These are phyloP conservation scores for Candida khao-thaluensis DNA, from an alignment of 805 yeast genomes.

Conservation along the genomic window DNA sequence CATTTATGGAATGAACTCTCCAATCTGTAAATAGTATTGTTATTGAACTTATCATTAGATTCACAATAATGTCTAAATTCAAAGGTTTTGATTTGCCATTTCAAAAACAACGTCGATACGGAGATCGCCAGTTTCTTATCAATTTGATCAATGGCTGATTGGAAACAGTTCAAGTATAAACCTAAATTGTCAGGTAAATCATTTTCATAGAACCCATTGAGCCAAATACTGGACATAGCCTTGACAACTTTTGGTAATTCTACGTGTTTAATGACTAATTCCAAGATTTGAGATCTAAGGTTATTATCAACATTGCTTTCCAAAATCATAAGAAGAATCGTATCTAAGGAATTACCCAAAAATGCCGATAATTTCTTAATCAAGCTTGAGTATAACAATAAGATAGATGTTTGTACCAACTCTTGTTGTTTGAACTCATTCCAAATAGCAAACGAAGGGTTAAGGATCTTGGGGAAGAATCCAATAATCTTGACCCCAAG, in stretches of 20 bases:
- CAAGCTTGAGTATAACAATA: conserved; percentile 70
- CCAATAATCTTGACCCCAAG: conserved; percentile 88
- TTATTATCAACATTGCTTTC: conserved; percentile 58
- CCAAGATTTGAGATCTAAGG: conserved; percentile 61
- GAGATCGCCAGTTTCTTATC: conserved; percentile 76
- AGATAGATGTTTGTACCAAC: conserved; percentile 64
- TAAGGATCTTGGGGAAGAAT: conserved; percentile 78
- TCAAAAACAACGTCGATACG: conserved; percentile 66
- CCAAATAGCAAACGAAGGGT: conserved; percentile 67
- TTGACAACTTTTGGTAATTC: conserved; percentile 63
- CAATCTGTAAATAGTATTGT: conserved; percentile 73
- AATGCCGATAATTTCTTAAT: conserved; percentile 85
- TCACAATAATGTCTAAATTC: conserved; percentile 58
- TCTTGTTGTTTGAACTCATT: conserved; percentile 27
- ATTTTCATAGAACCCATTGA: conserved; percentile 27
- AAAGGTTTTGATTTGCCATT: conserved; percentile 65
- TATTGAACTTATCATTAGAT: conserved; percentile 46
- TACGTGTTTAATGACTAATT: conserved; percentile 61
- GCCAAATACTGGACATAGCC: conserved; percentile 66
- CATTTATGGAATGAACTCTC: conserved; percentile 74
- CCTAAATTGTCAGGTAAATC: conserved; percentile 50
- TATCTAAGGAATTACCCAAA: conserved; percentile 57
- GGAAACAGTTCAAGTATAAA: conserved; percentile 66
- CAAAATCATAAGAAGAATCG: conserved; percentile 59
- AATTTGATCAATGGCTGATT: conserved; percentile 59